These are phyloP conservation scores for Sphenostylis stenocarpa DNA, from an alignment of 306 rosid genomes.

Conservation along the genomic window DNA sequence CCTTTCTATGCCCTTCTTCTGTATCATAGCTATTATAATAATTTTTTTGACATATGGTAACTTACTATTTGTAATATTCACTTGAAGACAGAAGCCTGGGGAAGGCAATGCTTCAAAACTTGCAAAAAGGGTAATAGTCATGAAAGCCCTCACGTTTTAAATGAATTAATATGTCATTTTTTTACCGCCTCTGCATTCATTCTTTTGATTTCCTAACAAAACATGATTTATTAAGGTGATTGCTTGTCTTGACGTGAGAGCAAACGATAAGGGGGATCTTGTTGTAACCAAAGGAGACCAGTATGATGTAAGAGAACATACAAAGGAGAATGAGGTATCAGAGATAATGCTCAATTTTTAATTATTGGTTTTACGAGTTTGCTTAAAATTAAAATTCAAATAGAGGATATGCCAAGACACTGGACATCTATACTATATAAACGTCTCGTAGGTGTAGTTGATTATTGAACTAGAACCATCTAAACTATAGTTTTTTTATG, in stretches of 20 bases:
- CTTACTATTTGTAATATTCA: slow-evolving; percentile 55
- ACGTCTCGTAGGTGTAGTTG: not conserved
- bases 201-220: slow-evolving; percentile 33
- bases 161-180: slow-evolving; percentile 10
- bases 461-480: not conserved
- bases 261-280: slow-evolving; percentile 93
- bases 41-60: slow-evolving; percentile 26
- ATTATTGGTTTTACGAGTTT: slow-evolving; percentile 4
- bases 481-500: not conserved
- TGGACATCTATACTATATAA: not conserved
- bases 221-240: slow-evolving; percentile 61
- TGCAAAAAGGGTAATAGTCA: slow-evolving; percentile 78
- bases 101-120: slow-evolving; percentile 80
- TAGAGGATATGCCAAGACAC: not conserved
- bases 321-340: slow-evolving; percentile 85
- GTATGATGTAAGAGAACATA: slow-evolving; percentile 89
- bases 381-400: not conserved
- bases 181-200: not conserved
- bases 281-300: slow-evolving; percentile 99
- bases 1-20: slow-evolving; percentile 32
- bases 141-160: not conserved
- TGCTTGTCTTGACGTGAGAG: slow-evolving; percentile 96
- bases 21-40: slow-evolving; percentile 1
- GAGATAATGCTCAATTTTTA: slow-evolving; percentile 12
- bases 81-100: slow-evolving; percentile 71